phyloP scores from a whole-genome alignment of 2,329 filamentous ascomycete species.

The Pseudohalonectria lignicola region DNA sequence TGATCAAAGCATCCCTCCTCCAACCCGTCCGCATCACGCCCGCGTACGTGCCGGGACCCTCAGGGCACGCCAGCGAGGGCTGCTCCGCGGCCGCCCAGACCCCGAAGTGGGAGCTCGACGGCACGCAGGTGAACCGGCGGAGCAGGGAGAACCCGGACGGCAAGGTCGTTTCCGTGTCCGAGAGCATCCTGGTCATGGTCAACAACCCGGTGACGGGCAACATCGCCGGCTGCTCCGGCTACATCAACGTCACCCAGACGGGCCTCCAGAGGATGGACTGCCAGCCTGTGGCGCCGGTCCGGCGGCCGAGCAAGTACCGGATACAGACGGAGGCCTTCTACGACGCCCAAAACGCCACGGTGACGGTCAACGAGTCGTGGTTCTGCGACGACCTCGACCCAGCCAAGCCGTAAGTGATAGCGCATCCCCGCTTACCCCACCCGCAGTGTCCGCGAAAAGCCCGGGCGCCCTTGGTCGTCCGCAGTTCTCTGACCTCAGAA shows the following conservation, averaged over 20 bases:
- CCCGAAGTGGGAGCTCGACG: neutral
- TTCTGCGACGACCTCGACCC: constrained; percentile 12
- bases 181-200: constrained; percentile 10
- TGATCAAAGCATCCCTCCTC: neutral
- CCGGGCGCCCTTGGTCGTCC: too few relatives aligned
- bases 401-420: constrained; percentile 8
- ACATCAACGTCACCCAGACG: constrained; percentile 1
- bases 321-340: constrained; percentile 9
- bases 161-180: neutral
- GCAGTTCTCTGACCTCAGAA: too few relatives aligned
- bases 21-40: constrained; percentile 12
- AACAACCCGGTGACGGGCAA: constrained; percentile 12
- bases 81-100: constrained; percentile 7
- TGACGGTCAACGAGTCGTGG: constrained; percentile 14
- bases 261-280: constrained; percentile 4
- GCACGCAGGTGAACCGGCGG: neutral
- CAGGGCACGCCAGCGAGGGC: constrained; percentile 9
- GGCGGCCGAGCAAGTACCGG: constrained; percentile 7
- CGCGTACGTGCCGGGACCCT: constrained; percentile 10
- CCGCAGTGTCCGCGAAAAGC: too few relatives aligned
- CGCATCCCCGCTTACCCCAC: too few relatives aligned
- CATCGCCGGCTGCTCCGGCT: constrained; percentile 11
- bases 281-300: constrained; percentile 5
- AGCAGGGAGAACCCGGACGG: neutral
- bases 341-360: constrained; percentile 7